These are phyloP conservation scores for Calonectria hongkongensis DNA, from an alignment of 2,329 filamentous ascomycete genomes.

Conservation along the genomic window DNA sequence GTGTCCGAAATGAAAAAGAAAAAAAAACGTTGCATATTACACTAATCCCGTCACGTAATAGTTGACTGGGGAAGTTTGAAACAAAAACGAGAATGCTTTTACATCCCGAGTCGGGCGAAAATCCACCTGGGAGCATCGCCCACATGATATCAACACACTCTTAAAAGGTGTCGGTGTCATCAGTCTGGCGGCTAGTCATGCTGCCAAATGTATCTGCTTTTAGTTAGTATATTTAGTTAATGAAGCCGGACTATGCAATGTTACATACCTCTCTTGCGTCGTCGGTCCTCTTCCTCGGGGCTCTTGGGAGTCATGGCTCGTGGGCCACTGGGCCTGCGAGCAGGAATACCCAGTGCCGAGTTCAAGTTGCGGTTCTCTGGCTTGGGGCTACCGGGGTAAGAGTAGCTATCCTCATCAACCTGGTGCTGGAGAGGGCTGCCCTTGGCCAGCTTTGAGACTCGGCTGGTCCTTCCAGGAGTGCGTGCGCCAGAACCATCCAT, in stretches of 20 bases:
- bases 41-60: constrained; percentile 19
- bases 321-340: constrained; percentile 74
- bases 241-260: not conserved
- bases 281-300: constrained; percentile 68
- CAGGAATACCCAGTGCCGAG: constrained; percentile 70
- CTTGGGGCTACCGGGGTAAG: constrained; percentile 72
- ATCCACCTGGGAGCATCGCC: constrained; percentile 32
- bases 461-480: constrained; percentile 68
- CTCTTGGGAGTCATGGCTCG: constrained; percentile 77
- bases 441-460: constrained; percentile 72
- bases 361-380: constrained; percentile 75
- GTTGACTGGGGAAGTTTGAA: constrained; percentile 30
- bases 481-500: constrained; percentile 67
- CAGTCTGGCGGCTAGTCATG: constrained; percentile 59
- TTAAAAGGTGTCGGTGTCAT: constrained; percentile 63
- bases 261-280: constrained; percentile 74
- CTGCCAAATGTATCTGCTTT: constrained; percentile 60
- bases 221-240: constrained; percentile 36
- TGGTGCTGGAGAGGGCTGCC: constrained; percentile 74
- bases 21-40: constrained; percentile 41
- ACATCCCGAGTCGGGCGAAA: constrained; percentile 35
- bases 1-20: constrained; percentile 34
- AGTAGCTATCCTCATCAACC: constrained; percentile 72
- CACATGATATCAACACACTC: constrained; percentile 28
- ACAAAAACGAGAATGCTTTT: constrained; percentile 26